Evolutionary conservation across 2,329 filamentous ascomycete species (phyloP), one percentile per base, ranked within the genome.

Genomic region (Phialemonium atrogriseum): DNA sequence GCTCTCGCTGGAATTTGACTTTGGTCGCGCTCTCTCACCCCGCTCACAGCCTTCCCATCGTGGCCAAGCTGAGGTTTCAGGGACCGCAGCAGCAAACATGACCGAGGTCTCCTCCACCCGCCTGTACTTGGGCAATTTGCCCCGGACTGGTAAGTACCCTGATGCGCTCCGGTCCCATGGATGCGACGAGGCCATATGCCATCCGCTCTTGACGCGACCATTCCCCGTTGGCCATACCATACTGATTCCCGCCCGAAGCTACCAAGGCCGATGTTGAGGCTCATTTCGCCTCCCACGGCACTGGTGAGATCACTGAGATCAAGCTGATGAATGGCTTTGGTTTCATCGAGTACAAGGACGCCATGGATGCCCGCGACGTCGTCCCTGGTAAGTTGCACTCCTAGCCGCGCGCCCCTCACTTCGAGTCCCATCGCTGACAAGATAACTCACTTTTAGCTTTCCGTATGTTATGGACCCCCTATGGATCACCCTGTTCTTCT

Each of bases 291-390:
- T 86, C 80, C 54, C 87, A 95, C 78, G 91, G 89, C 56, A 89
- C 87, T 49, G 91, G 91, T 60, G 87, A 94, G 60, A 96, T 98
- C 58, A 91, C 84, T 47, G 91, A 98, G 68, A 89, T 98, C 68
- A 98, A 98, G 71, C 78, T 98, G 43, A 98, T 98, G 91, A 96
- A 94, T 58, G 91, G 91, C 54, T 98, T 98, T 57, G 91, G 91
- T 58, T 98, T 98, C 70, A 94, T 98, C 58, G 91, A 98, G 63
- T 98, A 96, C 64, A 93, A 95, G 63, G 91, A 96, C 66, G 79
- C 87, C 37, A 85, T 95, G 83, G 91, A 98, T 66, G 91, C 91
- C 47, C 84, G 89, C 56, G 91, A 98, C 66, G 88, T 98, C 44
- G 91, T 98, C 53, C 91, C 91, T 62, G 89, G 91, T 95, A 76